Percentiles rank a stretch among this genome's conserved stretches.
These are phyloP conservation scores for Lantana camara DNA, from an alignment of 257 asterid genomes.

Conservation along the genomic window DNA sequence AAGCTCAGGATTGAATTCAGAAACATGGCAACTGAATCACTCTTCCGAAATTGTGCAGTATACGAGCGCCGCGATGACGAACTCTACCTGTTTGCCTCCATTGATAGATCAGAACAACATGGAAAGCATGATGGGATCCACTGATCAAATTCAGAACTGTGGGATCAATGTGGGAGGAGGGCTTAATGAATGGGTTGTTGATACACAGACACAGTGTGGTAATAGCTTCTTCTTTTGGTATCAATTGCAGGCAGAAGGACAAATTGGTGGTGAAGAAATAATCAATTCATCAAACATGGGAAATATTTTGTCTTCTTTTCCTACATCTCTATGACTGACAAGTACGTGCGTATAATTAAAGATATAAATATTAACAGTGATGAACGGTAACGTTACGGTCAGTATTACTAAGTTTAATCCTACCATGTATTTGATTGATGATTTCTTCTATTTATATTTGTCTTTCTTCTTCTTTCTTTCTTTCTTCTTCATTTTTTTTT, in stretches of 20 bases:
- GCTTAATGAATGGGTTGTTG: constrained; percentile 61
- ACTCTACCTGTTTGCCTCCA: constrained; percentile 45
- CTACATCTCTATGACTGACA: constrained; percentile 49
- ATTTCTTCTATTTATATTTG: constrained; percentile 33
- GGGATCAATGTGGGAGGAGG: constrained; percentile 33
- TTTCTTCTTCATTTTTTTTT: too few relatives aligned
- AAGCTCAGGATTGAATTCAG: constrained; percentile 20
- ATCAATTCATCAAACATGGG: constrained; percentile 48
- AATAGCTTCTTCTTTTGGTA: constrained; percentile 71
- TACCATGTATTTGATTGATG: constrained; percentile 33
- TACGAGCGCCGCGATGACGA: constrained; percentile 20
- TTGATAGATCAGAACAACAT: constrained; percentile 42
- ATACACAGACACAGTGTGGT: constrained; percentile 51
- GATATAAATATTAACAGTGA: background rate
- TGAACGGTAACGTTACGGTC: background rate
- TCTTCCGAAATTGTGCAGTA: constrained; percentile 33
- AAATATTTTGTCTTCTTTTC: constrained; percentile 53
- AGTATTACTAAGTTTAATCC: constrained; percentile 7
- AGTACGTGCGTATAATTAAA: background rate
- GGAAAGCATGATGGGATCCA: constrained; percentile 42
- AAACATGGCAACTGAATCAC: constrained; percentile 49
- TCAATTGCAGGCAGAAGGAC: constrained; percentile 43
- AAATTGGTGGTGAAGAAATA: constrained; percentile 48
- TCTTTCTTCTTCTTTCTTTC: constrained; percentile 8
- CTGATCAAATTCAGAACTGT: constrained; percentile 39